These are phyloP conservation scores for Tuber microsphaerosporum DNA, from an alignment of 495 filamentous ascomycete species.

Conservation along the genomic window DNA sequence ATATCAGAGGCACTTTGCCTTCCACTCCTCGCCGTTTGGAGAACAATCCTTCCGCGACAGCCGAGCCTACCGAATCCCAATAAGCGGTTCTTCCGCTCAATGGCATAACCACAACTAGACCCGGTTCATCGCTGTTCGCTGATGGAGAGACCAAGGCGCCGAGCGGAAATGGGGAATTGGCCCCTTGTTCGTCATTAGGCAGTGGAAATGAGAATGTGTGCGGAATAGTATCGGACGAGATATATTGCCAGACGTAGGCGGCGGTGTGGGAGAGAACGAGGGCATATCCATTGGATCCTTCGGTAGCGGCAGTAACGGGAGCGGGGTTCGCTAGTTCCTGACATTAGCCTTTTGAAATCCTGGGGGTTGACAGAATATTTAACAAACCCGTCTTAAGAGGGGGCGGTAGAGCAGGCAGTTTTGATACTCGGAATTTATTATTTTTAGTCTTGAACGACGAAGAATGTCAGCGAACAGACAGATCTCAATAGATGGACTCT, in stretches of 20 bases:
- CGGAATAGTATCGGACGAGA: constrained; percentile 53
- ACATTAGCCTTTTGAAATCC: constrained; percentile 29
- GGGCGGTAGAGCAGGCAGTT: constrained; percentile 72
- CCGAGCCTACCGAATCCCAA: constrained; percentile 72
- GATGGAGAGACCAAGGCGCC: constrained; percentile 70
- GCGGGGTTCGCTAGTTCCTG: constrained; percentile 14
- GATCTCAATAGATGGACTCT: neutral
- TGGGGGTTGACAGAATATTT: constrained; percentile 32
- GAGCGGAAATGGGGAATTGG: constrained; percentile 60
- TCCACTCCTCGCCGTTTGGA: constrained; percentile 53
- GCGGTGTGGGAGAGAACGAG: constrained; percentile 69
- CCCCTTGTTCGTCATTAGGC: constrained; percentile 53
- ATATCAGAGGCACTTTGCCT: constrained; percentile 50
- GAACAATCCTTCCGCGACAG: constrained; percentile 40
- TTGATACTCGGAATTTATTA: constrained; percentile 75
- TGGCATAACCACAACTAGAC: constrained; percentile 75
- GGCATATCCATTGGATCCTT: constrained; percentile 62
- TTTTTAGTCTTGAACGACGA: constrained; percentile 62
- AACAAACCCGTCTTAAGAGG: constrained; percentile 51
- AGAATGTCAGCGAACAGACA: constrained; percentile 19
- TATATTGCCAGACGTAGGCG: constrained; percentile 86
- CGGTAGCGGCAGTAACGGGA: constrained; percentile 38
- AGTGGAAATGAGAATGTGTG: constrained; percentile 70
- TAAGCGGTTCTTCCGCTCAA: constrained; percentile 76
- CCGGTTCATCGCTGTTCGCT: constrained; percentile 65